phyloP scores from a whole-genome alignment of 1,284 basidiomycete species.

The Nidula niveotomentosa region DNA sequence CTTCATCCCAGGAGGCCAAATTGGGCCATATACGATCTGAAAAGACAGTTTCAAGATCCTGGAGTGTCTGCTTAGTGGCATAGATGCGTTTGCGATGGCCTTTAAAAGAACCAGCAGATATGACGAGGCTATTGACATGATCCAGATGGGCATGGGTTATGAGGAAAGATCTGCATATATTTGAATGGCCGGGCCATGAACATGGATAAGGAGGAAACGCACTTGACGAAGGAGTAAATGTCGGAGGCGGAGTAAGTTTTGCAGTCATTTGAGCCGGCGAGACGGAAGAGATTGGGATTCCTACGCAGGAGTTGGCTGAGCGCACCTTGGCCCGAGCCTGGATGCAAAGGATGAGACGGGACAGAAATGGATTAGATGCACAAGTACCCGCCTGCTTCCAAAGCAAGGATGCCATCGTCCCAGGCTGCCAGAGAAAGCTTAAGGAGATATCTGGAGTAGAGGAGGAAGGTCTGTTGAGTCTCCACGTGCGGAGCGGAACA shows the following conservation, averaged over 20 bases:
- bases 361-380: neutral
- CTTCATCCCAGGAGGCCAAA: conserved; percentile 71
- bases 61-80: conserved; percentile 59
- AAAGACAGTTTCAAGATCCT: conserved; percentile 74
- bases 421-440: conserved; percentile 58
- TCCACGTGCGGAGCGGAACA: too few species aligned
- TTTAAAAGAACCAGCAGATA: conserved; percentile 72
- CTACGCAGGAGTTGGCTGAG: conserved; percentile 50
- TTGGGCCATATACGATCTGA: conserved; percentile 81
- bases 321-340: conserved; percentile 74
- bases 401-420: conserved; percentile 67
- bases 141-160: conserved; percentile 84
- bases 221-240: conserved; percentile 63
- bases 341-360: neutral
- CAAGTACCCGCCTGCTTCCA: conserved; percentile 67
- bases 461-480: neutral
- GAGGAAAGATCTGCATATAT: conserved; percentile 57
- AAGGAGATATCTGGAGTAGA: conserved; percentile 63
- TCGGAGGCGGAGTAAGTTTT: conserved; percentile 42
- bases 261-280: conserved; percentile 10
- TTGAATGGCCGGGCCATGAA: neutral
- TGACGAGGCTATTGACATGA: conserved; percentile 73
- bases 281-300: conserved; percentile 52
- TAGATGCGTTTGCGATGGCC: conserved; percentile 66
- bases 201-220: conserved; percentile 12